Evolutionary conservation across 768 basidiomycete genomes (phyloP).

Genomic region (Boletus sp.): DNA sequence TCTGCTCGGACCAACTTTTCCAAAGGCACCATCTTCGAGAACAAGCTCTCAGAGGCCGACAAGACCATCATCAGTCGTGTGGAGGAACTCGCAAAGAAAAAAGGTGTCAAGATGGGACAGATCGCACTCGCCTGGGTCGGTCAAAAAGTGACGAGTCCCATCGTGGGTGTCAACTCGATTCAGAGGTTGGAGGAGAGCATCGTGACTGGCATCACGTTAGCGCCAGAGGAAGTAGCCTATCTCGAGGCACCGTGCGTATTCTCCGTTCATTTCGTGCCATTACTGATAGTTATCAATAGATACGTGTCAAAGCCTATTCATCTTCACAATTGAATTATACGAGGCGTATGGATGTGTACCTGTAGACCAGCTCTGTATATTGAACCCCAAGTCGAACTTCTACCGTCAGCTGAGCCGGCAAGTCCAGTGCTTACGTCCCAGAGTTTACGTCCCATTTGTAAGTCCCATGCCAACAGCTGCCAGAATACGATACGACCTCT

Average conservation of each 20-base stretch:
- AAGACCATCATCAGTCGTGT: constrained; percentile 31
- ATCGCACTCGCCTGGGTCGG: constrained; percentile 45
- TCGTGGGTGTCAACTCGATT: constrained; percentile 41
- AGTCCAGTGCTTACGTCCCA: too few relatives aligned
- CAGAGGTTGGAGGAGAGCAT: constrained; percentile 32
- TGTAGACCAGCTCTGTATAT: too few relatives aligned
- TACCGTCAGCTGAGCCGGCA: too few relatives aligned
- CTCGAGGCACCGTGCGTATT: constrained; percentile 27
- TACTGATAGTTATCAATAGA: constrained; percentile 10
- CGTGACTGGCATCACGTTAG: too few relatives aligned
- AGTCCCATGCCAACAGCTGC: too few relatives aligned
- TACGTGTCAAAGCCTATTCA: constrained; percentile 19
- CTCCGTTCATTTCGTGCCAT: not conserved
- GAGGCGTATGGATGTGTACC: too few relatives aligned
- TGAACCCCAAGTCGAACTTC: too few relatives aligned
- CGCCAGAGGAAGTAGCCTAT: constrained; percentile 13
- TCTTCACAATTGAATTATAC: constrained; percentile 8
- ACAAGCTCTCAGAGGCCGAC: constrained; percentile 27
- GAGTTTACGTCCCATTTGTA: too few relatives aligned
- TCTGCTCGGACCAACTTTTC: constrained; percentile 16
- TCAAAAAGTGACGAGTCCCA: constrained; percentile 43
- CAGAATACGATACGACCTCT: too few relatives aligned
- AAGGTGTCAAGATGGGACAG: constrained; percentile 43
- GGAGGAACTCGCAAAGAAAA: constrained; percentile 31
- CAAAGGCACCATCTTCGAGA: constrained; percentile 27